These are phyloP conservation scores for Sisymbrium irio DNA, from an alignment of 345 rosid genomes.

Conservation along the genomic window DNA sequence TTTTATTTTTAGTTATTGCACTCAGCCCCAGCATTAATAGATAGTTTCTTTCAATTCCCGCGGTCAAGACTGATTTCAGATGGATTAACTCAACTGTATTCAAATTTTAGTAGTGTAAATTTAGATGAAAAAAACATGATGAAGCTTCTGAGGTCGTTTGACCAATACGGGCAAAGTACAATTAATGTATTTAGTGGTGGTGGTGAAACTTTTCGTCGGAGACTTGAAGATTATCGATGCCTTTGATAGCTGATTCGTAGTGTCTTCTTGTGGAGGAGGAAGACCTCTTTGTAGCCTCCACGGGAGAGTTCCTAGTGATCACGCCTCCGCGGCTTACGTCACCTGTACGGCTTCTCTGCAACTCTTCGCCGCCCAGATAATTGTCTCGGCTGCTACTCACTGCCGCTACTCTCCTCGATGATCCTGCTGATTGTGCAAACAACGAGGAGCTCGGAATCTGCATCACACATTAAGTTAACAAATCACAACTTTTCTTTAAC, in stretches of 20 bases:
- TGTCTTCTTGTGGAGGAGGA: slow-evolving; percentile 31
- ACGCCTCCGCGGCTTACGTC: slow-evolving; percentile 51
- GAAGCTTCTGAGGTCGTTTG: neutral
- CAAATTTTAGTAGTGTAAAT: neutral
- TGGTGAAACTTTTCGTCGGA: slow-evolving; percentile 21
- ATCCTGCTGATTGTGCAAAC: slow-evolving; percentile 59
- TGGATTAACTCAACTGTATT: neutral
- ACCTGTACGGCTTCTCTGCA: slow-evolving; percentile 45
- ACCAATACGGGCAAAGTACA: neutral
- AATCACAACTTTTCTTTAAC: too few species aligned
- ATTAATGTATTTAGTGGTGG: slow-evolving; percentile 11
- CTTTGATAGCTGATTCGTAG: slow-evolving; percentile 57
- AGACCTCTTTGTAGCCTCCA: slow-evolving; percentile 20
- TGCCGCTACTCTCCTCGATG: slow-evolving; percentile 51
- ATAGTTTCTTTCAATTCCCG: neutral
- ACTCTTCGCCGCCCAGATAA: slow-evolving; percentile 52
- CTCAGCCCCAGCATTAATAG: neutral
- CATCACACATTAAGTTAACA: neutral
- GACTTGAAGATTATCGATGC: slow-evolving; percentile 57
- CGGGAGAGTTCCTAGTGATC: too few species aligned
- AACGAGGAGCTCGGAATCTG: slow-evolving; percentile 60
- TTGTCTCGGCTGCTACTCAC: slow-evolving; percentile 50
- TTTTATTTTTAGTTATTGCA: neutral
- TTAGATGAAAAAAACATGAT: neutral
- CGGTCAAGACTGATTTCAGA: neutral